A percentile compares a stretch with the other conserved stretches of the same genome.
Conservation (phyloP, 768 basidiomycete genomes). For the Tylopilus sp. region DNA sequence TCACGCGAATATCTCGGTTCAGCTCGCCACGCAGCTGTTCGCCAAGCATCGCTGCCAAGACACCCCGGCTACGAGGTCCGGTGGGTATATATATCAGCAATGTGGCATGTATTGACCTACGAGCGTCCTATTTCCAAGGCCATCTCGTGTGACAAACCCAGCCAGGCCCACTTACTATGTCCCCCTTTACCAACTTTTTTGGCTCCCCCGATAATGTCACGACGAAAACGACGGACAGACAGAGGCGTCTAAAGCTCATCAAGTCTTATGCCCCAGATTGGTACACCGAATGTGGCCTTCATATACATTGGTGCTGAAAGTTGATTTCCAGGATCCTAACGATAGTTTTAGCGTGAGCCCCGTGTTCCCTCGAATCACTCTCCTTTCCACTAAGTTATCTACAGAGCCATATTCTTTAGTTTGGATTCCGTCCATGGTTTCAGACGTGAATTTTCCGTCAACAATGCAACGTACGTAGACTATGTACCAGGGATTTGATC, state of each 20-base stretch:
- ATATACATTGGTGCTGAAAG: not conserved
- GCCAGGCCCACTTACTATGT: conserved; percentile 12
- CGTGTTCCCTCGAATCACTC: not conserved
- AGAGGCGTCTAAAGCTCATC: conserved; percentile 41
- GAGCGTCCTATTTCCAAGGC: not conserved
- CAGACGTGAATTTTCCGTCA: conserved; percentile 72
- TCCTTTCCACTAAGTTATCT: not conserved
- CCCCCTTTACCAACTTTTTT: conserved; percentile 7
- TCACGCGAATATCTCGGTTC: too few species aligned
- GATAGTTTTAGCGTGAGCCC: conserved; percentile 57
- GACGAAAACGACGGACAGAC: conserved; percentile 20
- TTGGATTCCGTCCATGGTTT: conserved; percentile 69
- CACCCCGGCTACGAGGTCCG: too few species aligned
- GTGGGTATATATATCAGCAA: too few species aligned
- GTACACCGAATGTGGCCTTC: conserved; percentile 37
- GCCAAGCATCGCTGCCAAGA: too few species aligned
- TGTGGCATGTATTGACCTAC: too few species aligned
- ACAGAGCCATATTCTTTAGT: conserved; percentile 58
- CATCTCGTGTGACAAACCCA: not conserved
- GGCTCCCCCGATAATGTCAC: conserved; percentile 3
- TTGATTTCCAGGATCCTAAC: conserved; percentile 56
- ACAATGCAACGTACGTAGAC: conserved; percentile 61
- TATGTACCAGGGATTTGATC: not conserved
- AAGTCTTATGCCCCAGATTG: conserved; percentile 75
- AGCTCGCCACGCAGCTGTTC: too few species aligned